Base-by-base conservation (phyloP, 2,329 filamentous ascomycete genomes). In the Aspergillus amoenus region DNA sequence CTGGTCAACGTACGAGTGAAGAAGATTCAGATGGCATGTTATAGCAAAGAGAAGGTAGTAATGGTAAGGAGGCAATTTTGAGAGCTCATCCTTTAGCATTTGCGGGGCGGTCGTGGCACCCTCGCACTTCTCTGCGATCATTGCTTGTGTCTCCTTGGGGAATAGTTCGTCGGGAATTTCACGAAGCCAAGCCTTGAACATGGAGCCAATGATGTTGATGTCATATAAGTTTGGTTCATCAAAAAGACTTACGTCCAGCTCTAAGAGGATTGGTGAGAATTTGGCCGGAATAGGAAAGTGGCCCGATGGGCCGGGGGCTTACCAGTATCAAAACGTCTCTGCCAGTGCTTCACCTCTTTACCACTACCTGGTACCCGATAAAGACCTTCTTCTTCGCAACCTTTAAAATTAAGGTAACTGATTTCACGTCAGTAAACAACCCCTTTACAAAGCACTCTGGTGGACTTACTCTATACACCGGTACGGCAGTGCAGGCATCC, bases 31-130 rank as follows among this genome's bases (percentile, higher is more conserved):
- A 68, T 97, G 93, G 75, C 93, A 97, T 34, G 93, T 97, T 66
- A 97, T 96, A 67, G 93, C 93, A 72, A 97, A 97, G 5, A 97
- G 86, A 13, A 97, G 88, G 70, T 97, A 97, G 77, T 97, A 97
- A 77, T 97, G 96, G 81, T 94, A 97, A 0, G 93, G 93, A 6
- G 93, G 90, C n/a, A 97, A 82, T 66, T 91, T 93, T 1, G 93
- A 96, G 3, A 97, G 85, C 73, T 96, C 91, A 63, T 97, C 92
- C 64, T 95, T 88, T 56, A 97, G 83, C 74, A 94, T 73, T 70
- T 95, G 89, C 0, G 93, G 93, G 5, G 93, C 92, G 46, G 84
- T 85, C 51, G 90, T 90, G 43, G 90, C 85, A 11, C 90, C 90
- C 52, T 86, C 83, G 70, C 91, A 95, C 72, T 95, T 87, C 63